Evolutionary conservation across 495 filamentous ascomycete genomes (phyloP), one percentile per base, ranked within the genome.

Genomic region (Trichoderma virens): DNA sequence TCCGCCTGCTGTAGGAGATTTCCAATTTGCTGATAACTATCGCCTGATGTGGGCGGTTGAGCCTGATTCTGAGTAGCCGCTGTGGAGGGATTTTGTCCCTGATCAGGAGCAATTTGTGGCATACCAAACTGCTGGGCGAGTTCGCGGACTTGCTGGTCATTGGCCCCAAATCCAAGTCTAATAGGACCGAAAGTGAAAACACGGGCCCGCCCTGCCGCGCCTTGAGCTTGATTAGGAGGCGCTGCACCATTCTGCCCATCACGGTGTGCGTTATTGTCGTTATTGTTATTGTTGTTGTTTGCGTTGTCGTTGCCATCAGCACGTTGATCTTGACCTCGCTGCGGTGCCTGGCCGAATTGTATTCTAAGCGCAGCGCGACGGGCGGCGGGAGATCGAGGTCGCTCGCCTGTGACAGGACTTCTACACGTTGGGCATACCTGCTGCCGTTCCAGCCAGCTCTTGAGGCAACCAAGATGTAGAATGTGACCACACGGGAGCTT

Each of bases 371-470:
- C 61, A 9, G 35, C 35, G 51, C 62, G 62, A 25, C 35, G 27
- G 5, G 39, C 54, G 16, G 35, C 27, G 14, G 28, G 41, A 31
- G 62, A n/a, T 23, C 34, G 27, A 35, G 28, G 11, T 18, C 47
- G 45, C n/a, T 68, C 69, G 9, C 76, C 72, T 30, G 75, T 70
- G 51, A 90, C 95, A 25, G 94, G 84, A 34, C 90, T 82, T 64
- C 94, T 86, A 72, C 94, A 98, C 3, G 93, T 98, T 13, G 94
- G 94, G 74, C 94, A 98, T 27, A 94, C 92, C 73, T 98, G 95
- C 73, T 98, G 94, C 63, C 94, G 86, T 77, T 98, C 94, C n/a
- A 98, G 79, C 94, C 94, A 98, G 73, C 93, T 95, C 70, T 91
- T 88, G 54, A 98, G 84, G 71, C 94, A 98, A 23, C 91, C 86